phyloP scores from a whole-genome alignment of 805 yeast species.

The Candida mattraensis region DNA sequence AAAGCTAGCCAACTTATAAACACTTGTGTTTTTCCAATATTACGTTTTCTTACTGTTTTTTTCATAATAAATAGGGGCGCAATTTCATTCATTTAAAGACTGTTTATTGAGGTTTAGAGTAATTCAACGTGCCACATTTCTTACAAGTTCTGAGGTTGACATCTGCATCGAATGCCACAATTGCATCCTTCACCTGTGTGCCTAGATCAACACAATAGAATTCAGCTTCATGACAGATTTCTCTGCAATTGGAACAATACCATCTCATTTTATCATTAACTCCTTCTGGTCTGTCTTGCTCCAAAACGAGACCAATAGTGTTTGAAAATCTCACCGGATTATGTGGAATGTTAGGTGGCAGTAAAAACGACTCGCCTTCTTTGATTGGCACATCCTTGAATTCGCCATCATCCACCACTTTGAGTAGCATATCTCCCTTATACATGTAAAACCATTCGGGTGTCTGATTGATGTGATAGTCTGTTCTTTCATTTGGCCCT shows the following conservation, averaged over 20 bases:
- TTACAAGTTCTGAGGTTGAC: constrained; percentile 66
- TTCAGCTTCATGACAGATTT: constrained; percentile 62
- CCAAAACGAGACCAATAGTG: constrained; percentile 88
- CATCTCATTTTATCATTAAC: constrained; percentile 75
- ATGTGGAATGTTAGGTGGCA: constrained; percentile 86
- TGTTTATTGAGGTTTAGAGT: constrained; percentile 54
- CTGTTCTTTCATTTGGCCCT: constrained; percentile 93
- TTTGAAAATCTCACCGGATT: constrained; percentile 84
- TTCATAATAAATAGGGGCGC: background rate
- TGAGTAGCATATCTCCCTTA: constrained; percentile 81
- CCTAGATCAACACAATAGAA: constrained; percentile 83
- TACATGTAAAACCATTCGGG: constrained; percentile 92
- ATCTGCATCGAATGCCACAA: constrained; percentile 65
- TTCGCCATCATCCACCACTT: constrained; percentile 76
- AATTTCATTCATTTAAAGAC: too few species aligned
- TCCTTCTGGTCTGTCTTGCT: constrained; percentile 82
- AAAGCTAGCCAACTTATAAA: constrained; percentile 6
- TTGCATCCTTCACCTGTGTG: constrained; percentile 85
- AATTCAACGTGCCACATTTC: constrained; percentile 70
- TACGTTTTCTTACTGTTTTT: too few species aligned
- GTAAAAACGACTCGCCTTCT: constrained; percentile 86
- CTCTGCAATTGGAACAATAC: constrained; percentile 76
- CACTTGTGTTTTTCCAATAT: background rate
- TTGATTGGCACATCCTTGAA: constrained; percentile 72
- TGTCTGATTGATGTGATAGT: constrained; percentile 89